Evolutionary conservation across 176 grass and related monocot species (phyloP).

Genomic region (Cocos nucifera): DNA sequence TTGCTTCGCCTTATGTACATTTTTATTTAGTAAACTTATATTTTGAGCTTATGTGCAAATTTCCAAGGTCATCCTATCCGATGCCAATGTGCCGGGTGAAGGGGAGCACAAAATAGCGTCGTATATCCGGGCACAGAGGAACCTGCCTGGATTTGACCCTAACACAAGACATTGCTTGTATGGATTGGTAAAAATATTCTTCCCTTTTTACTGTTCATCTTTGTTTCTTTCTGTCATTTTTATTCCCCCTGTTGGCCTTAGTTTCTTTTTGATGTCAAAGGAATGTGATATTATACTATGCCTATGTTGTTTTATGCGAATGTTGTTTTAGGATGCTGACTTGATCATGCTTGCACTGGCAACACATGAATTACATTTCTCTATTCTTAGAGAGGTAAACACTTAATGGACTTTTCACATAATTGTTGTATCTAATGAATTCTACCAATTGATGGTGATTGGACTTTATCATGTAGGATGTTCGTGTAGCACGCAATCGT

Average conservation of each 20-base stretch:
- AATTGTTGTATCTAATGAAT: neutral
- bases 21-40: too few relatives aligned
- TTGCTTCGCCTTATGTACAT: too few relatives aligned
- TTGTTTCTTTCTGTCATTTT: neutral
- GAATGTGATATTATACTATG: conserved; percentile 8
- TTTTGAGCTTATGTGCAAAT: neutral
- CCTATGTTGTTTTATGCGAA: conserved; percentile 28
- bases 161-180: conserved; percentile 78
- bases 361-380: conserved; percentile 70
- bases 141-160: conserved; percentile 46
- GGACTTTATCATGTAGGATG: conserved; percentile 20
- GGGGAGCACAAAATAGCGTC: conserved; percentile 91
- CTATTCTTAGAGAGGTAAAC: conserved; percentile 61
- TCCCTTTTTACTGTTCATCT: conserved; percentile 2
- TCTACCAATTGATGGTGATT: neutral
- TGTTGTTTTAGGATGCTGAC: conserved; percentile 58
- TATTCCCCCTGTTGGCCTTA: neutral
- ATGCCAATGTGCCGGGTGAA: conserved; percentile 79
- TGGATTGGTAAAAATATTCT: conserved; percentile 40
- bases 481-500: conserved; percentile 3
- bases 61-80: conserved; percentile 62
- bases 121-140: conserved; percentile 56
- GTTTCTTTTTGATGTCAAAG: conserved; percentile 6
- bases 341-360: conserved; percentile 83
- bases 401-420: conserved; percentile 1